Evolutionary conservation across 257 asterid genomes (phyloP).

Genomic region (Lithospermum erythrorhizon): DNA sequence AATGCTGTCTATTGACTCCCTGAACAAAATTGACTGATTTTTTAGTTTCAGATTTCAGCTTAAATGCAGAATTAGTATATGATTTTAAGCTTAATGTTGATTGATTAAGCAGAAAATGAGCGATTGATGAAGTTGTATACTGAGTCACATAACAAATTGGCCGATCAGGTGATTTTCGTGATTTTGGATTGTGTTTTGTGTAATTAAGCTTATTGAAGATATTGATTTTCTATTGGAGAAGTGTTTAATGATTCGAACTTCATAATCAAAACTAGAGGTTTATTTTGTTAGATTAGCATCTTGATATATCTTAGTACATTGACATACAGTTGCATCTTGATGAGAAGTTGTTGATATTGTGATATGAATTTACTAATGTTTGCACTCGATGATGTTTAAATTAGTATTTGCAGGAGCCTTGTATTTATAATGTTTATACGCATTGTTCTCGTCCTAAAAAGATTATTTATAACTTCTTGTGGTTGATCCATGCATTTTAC

Average conservation of each 20-base stretch:
- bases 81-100: background rate
- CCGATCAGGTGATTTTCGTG: conserved; percentile 15
- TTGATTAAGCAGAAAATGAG: conserved; percentile 22
- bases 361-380: background rate
- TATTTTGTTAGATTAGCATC: no score
- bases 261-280: no score
- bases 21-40: no score
- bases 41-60: background rate
- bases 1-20: no score
- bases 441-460: background rate
- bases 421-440: background rate
- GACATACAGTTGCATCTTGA: no score
- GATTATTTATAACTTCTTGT: background rate
- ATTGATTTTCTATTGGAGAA: no score
- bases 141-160: conserved; percentile 16
- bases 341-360: no score
- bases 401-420: no score
- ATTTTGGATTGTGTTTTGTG: no score
- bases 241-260: no score
- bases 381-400: background rate
- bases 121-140: conserved; percentile 21
- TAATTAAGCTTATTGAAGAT: no score
- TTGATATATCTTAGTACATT: no score
- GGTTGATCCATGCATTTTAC: background rate
- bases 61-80: background rate